A percentile compares a stretch with the other conserved stretches of the same genome.
These are phyloP conservation scores for Beauveria scarabaeidicola DNA, from an alignment of 2,329 filamentous ascomycete species.

Conservation along the genomic window DNA sequence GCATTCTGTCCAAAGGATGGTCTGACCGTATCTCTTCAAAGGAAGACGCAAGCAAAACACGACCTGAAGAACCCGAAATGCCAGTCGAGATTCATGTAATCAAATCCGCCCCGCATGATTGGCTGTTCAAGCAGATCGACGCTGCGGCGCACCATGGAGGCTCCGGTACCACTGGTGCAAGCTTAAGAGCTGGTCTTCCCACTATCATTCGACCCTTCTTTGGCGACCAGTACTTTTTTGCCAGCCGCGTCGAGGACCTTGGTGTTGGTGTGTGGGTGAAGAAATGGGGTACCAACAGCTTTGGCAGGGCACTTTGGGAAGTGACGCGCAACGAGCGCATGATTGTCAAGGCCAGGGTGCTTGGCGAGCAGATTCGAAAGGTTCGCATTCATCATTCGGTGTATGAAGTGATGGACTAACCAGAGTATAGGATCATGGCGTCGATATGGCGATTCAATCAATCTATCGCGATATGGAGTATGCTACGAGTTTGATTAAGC, in stretches of 20 bases:
- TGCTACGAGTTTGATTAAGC: conserved; percentile 72
- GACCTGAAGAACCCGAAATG: conserved; percentile 54
- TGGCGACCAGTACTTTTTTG: conserved; percentile 96
- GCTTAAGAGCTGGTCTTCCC: conserved; percentile 79
- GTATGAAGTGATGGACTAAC: conserved; percentile 19
- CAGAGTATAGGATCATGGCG: conserved; percentile 65
- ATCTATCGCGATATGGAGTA: conserved; percentile 96
- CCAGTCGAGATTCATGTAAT: conserved; percentile 80
- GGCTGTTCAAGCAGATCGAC: conserved; percentile 90
- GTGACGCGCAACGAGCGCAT: conserved; percentile 85
- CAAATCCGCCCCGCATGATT: conserved; percentile 87
- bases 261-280: conserved; percentile 86
- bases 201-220: conserved; percentile 97
- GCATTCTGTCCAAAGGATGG: conserved; percentile 95
- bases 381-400: conserved; percentile 39
- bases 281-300: conserved; percentile 79
- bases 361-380: conserved; percentile 82
- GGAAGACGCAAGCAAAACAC: conserved; percentile 36
- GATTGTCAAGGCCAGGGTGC: conserved; percentile 71
- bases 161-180: conserved; percentile 89
- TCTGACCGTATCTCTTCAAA: conserved; percentile 64
- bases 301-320: conserved; percentile 83
- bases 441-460: conserved; percentile 80
- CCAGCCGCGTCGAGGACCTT: conserved; percentile 78
- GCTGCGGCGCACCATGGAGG: conserved; percentile 92